Percentiles rank a stretch among this genome's conserved stretches.
Conservation (phyloP, 2,329 filamentous ascomycete genomes). For the Penicillium digitatum region DNA sequence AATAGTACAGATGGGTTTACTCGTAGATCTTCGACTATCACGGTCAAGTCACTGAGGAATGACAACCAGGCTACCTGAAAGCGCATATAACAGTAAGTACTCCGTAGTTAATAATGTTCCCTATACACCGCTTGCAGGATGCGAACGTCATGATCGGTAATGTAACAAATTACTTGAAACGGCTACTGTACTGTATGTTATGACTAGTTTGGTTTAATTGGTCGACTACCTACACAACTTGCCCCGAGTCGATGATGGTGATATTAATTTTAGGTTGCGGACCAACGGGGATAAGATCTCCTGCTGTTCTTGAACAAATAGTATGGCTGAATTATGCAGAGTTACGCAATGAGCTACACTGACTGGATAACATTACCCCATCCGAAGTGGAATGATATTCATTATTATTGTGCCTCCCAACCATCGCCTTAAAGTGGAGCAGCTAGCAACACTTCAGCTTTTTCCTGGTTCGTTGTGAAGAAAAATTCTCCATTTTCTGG, state of each 20-base stretch:
- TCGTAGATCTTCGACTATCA: not conserved
- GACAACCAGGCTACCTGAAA: not conserved
- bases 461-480: not conserved
- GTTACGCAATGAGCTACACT: not conserved
- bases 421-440: conserved; percentile 8
- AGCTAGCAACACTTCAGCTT: not conserved
- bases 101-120: not conserved
- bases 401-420: conserved; percentile 3
- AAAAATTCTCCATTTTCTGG: not conserved
- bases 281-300: not conserved
- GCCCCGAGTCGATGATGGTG: conserved; percentile 6
- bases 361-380: not conserved
- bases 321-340: not conserved
- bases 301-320: not conserved
- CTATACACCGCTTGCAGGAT: conserved; percentile 24
- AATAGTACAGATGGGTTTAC: not conserved
- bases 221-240: not conserved
- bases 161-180: conserved; percentile 15
- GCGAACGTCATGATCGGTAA: conserved; percentile 20
- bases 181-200: conserved; percentile 11
- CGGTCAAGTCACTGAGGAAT: not conserved
- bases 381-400: conserved; percentile 7
- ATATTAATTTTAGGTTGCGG: not conserved
- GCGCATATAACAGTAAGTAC: not conserved
- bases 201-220: conserved; percentile 8